Evolutionary conservation across 495 filamentous ascomycete species (phyloP), one percentile per base, ranked within the genome.

Genomic region (Aspergillus kassunensis): DNA sequence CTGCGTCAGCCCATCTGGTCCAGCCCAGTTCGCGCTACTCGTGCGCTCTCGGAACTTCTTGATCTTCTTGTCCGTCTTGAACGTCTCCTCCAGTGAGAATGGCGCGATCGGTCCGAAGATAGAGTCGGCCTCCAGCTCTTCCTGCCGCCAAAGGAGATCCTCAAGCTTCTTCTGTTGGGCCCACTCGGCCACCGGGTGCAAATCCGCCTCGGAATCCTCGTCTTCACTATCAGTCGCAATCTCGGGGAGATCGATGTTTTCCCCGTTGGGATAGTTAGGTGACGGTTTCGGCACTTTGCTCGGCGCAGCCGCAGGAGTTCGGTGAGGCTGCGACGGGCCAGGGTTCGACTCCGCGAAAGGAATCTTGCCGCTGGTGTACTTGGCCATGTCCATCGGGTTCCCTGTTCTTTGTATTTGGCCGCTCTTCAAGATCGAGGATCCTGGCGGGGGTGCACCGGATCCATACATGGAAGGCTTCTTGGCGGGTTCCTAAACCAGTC

Each of bases 31-130:
- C 7, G 93, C 95, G 65, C 90, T 95, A 56, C 88, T 93, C 27
- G 91, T 96, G 19, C 93, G 75, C 23, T 85, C 83, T 20, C 95
- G 79, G 74, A 95, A 97, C 65, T 87, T 85, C 69, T 88, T 85
- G 67, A 86, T 81, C 54, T 87, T 78, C 63, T 88, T 88, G 64
- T 84, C 88, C 53, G 82, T 79, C 62, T 80, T 86, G 73, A 99
- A 99, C 37, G 96, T 89, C 59, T 97, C 91, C 62, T 99, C 93
- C 80, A 99, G 88, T 54, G 88, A 84, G 61, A 97, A 79, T 29
- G 87, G 87, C 11, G 79, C 85, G 40, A 93, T 87, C 2, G 89
- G 86, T 1, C 93, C 93, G 62, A 99, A 99, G 29, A 99, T 84
- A 15, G 83, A 77, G 62, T 92, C 87, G 1, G 89, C 88, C 63